Percentiles rank a stretch among this genome's conserved stretches.
phyloP scores from a whole-genome alignment of 2,329 filamentous ascomycete genomes.

The Colletotrichum higginsianum region DNA sequence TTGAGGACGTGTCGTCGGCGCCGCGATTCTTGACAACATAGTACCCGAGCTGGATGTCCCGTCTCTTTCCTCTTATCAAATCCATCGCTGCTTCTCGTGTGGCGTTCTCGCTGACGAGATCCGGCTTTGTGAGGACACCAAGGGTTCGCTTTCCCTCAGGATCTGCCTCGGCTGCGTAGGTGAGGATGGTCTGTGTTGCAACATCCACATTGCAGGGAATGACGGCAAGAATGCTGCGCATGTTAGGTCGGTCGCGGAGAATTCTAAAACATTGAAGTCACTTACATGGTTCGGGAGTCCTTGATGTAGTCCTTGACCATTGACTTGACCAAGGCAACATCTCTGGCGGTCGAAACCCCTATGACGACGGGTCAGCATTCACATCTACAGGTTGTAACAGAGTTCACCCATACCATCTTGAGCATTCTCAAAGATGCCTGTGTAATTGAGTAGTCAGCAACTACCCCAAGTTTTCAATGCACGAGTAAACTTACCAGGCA shows the following conservation, averaged over 20 bases:
- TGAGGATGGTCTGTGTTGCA: constrained; percentile 58
- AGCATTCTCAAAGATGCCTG: constrained; percentile 46
- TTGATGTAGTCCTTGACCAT: constrained; percentile 60
- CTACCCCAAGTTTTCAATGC: constrained; percentile 54
- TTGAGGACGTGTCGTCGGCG: constrained; percentile 41
- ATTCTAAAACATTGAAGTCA: accelerated
- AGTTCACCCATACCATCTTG: constrained; percentile 25
- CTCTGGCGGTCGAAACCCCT: constrained; percentile 50
- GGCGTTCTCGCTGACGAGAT: constrained; percentile 52
- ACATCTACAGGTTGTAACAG: background rate
- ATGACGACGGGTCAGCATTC: background rate
- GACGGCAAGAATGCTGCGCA: constrained; percentile 59
- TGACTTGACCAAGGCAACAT: constrained; percentile 37
- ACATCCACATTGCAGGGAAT: constrained; percentile 58
- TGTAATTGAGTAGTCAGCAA: constrained; percentile 55
- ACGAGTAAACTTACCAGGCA: constrained; percentile 61
- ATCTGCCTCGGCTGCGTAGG: constrained; percentile 55
- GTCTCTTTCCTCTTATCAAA: constrained; percentile 42
- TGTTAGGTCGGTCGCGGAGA: background rate
- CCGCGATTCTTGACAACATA: constrained; percentile 47
- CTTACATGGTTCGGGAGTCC: constrained; percentile 61
- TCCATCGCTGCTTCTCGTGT: constrained; percentile 40
- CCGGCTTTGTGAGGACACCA: constrained; percentile 63
- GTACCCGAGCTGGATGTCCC: constrained; percentile 45
- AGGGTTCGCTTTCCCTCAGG: constrained; percentile 59